phyloP scores from a whole-genome alignment of 1,284 basidiomycete genomes.

The Trichosporon ovoides region DNA sequence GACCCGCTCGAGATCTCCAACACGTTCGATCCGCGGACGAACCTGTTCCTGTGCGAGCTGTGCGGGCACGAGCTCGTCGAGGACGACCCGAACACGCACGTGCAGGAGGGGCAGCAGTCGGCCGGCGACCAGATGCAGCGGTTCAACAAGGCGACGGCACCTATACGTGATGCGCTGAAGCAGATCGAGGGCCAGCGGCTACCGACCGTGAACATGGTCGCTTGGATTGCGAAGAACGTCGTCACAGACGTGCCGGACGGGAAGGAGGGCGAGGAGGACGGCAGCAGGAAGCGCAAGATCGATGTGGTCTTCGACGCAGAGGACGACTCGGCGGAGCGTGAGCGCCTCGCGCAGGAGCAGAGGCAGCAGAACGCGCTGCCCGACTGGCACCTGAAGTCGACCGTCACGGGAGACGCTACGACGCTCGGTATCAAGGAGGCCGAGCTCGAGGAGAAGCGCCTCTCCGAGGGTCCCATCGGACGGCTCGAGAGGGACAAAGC shows the following conservation, averaged over 20 bases:
- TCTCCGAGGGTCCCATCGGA: not conserved
- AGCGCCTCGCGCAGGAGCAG: constrained; percentile 66
- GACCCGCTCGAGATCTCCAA: constrained; percentile 80
- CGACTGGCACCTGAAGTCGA: constrained; percentile 89
- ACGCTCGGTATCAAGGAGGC: constrained; percentile 59
- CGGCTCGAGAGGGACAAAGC: constrained; percentile 7
- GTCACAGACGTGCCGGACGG: constrained; percentile 56
- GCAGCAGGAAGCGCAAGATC: constrained; percentile 44
- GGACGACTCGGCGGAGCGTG: constrained; percentile 69
- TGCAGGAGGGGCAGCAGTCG: constrained; percentile 38
- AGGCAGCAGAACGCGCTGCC: constrained; percentile 85
- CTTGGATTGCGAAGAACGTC: constrained; percentile 45
- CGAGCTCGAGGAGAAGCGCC: constrained; percentile 12
- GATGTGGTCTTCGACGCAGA: constrained; percentile 73
- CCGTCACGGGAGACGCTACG: constrained; percentile 85
- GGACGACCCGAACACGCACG: constrained; percentile 60
- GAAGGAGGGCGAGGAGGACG: constrained; percentile 45
- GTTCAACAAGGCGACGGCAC: constrained; percentile 86
- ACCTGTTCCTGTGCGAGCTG: constrained; percentile 49
- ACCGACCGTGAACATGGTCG: constrained; percentile 40
- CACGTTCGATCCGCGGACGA: constrained; percentile 54
- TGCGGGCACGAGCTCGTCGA: constrained; percentile 76
- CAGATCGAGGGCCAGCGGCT: constrained; percentile 66
- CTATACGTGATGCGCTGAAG: constrained; percentile 78
- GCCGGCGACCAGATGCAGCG: constrained; percentile 77